These are phyloP conservation scores for Mucor velutinosus DNA, from an alignment of 371 early-diverging fungal genomes.

Conservation along the genomic window DNA sequence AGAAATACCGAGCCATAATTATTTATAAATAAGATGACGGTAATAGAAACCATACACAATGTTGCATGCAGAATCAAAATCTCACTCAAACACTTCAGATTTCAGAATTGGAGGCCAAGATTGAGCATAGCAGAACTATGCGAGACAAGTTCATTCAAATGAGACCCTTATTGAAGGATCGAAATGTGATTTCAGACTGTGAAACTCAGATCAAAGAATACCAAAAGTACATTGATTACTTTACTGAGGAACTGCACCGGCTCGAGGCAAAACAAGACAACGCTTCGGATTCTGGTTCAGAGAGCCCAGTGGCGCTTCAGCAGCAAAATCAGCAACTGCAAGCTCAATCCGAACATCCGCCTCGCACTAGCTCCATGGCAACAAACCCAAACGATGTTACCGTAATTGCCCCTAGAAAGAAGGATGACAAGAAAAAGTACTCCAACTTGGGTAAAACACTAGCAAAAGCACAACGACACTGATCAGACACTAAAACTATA, in stretches of 20 bases:
- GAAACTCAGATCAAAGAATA: constrained; percentile 79
- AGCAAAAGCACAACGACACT: neutral
- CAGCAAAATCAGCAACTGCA: neutral
- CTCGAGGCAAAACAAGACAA: constrained; percentile 47
- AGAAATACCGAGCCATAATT: neutral
- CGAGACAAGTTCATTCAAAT: constrained; percentile 72
- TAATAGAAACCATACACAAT: constrained; percentile 5
- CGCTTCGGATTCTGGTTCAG: constrained; percentile 26
- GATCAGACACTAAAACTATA: neutral
- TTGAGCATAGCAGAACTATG: constrained; percentile 70
- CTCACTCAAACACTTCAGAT: constrained; percentile 33
- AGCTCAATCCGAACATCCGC: constrained; percentile 19
- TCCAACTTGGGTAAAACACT: constrained; percentile 54
- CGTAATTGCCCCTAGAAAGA: constrained; percentile 4
- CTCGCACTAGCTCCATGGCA: constrained; percentile 30
- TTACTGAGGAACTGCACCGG: constrained; percentile 71
- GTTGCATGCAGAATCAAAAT: neutral
- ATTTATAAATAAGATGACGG: constrained; percentile 18
- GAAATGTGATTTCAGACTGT: constrained; percentile 72
- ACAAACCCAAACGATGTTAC: constrained; percentile 2
- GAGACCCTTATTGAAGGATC: constrained; percentile 69
- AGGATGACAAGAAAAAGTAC: constrained; percentile 35
- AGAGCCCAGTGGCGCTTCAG: neutral
- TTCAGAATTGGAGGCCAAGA: constrained; percentile 53
- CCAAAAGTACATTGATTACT: constrained; percentile 80